These are phyloP conservation scores for Sporothrix luriei DNA, from an alignment of 2,329 filamentous ascomycete species.

Conservation along the genomic window DNA sequence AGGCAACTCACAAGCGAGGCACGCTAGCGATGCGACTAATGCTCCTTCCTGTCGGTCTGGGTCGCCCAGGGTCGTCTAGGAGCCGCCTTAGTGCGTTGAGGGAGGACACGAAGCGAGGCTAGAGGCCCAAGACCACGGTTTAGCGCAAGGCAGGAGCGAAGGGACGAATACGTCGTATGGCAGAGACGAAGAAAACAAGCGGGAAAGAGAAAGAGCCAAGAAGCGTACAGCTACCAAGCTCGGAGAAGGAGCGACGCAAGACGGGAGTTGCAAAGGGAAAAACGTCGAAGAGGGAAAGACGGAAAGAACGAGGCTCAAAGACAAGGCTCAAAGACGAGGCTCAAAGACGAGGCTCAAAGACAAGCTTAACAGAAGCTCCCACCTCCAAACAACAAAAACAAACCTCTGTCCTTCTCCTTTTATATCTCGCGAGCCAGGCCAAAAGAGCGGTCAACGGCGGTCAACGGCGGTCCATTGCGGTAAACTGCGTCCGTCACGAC, in stretches of 20 bases:
- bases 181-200: background rate
- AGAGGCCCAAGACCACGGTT: constrained; percentile 22
- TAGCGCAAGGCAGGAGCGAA: background rate
- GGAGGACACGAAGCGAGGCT: constrained; percentile 8
- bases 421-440: constrained; percentile 10
- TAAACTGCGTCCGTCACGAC: constrained; percentile 10
- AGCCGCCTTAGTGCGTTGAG: constrained; percentile 18
- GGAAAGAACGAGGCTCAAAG: background rate
- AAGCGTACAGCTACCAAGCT: background rate
- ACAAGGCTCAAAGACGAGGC: background rate
- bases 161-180: background rate
- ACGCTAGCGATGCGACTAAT: constrained; percentile 11
- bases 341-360: background rate
- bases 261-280: no score
- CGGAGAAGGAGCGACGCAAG: background rate
- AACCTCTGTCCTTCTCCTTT: background rate
- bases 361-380: background rate
- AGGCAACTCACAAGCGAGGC: background rate
- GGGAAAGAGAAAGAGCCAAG: background rate
- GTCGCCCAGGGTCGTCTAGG: background rate
- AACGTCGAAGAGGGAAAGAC: background rate
- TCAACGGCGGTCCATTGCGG: background rate
- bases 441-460: constrained; percentile 19
- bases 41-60: background rate
- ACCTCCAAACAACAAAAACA: background rate